Evolutionary conservation across 148 eudicot genomes (phyloP).

Genomic region (Oxyria digyna): DNA sequence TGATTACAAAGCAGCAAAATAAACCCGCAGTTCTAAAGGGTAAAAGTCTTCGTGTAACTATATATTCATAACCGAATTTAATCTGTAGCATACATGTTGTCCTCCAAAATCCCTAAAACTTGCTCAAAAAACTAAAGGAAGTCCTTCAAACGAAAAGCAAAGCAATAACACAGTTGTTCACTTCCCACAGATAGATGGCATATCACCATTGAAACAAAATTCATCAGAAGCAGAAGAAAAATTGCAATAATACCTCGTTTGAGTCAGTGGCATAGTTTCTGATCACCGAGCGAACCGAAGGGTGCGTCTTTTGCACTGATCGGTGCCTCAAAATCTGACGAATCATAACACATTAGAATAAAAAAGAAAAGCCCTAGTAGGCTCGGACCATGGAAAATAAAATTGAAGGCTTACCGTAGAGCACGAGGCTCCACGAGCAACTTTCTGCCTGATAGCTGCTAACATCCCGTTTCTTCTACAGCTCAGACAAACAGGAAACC

Average conservation of each 20-base stretch:
- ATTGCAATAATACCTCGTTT: not conserved
- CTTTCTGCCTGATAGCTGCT: not conserved
- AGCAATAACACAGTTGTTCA: not conserved
- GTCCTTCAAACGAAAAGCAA: not conserved
- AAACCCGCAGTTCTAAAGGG: not conserved
- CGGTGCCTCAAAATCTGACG: not conserved
- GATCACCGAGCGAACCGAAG: not conserved
- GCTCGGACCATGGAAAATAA: slow-evolving; percentile 10
- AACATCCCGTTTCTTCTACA: not conserved
- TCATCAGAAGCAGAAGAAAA: not conserved
- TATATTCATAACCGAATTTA: not conserved
- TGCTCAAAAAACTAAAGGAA: too few species aligned
- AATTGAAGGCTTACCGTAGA: not conserved
- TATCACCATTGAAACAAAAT: not conserved
- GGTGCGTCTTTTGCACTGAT: not conserved
- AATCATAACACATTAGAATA: not conserved
- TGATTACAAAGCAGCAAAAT: not conserved
- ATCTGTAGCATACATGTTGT: not conserved
- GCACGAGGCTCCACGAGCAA: not conserved
- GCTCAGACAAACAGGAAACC: not conserved
- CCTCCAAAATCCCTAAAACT: not conserved
- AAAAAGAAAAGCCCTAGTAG: not conserved
- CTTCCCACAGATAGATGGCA: not conserved
- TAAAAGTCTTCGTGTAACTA: not conserved
- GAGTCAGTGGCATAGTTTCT: not conserved